Evolutionary conservation across 2,329 filamentous ascomycete genomes (phyloP), one percentile per base, ranked within the genome.

Genomic region (Hyphodiscus sp.): DNA sequence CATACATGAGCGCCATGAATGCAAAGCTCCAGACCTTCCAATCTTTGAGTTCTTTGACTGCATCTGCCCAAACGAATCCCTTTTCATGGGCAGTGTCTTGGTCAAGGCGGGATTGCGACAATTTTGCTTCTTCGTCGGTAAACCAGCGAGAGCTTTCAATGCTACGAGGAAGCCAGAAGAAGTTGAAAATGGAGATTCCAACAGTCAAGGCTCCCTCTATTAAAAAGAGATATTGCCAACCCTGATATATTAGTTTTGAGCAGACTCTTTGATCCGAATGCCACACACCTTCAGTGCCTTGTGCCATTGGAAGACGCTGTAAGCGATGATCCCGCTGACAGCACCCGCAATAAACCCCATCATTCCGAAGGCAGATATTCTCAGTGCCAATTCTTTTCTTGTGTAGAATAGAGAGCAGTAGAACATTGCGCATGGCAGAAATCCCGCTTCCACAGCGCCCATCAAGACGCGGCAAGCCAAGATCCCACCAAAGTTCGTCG

Each of bases 291-390:
- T 26, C 8, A 26, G 23, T 26, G 23, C 3, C 23, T 26, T 26
- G 41, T 74, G 68, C 23, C 67, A 69, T 56, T 75, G 74, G 29
- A 61, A 58, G 41, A 51, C 47, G 20, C 54, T 58, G 58, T 50
- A 63, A 60, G 67, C 61, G 38, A 82, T 66, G 2, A 79, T 60
- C 1, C 79, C 80, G n/a, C 78, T 78, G 33, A 83, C 70, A 0
- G 78, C 79, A 7, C 76, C 78, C 16, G 49, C 53, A 16, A 52
- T 51, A 19, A 50, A 52, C 2, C 43, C 53, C 43, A 50, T 52
- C 53, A 56, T 56, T 15, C 48, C 43, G 20, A 52, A 56, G 6
- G 47, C 19, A 9, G 46, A 49, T 1, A 56, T 47, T 15, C 50
- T 19, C n/a, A 46, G 38, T 13, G 53, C 51, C 9, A 61, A 45